A percentile compares a stretch with the other conserved stretches of the same genome.
These are phyloP conservation scores for Tremella fuciformis DNA, from an alignment of 768 basidiomycete species.

Conservation along the genomic window DNA sequence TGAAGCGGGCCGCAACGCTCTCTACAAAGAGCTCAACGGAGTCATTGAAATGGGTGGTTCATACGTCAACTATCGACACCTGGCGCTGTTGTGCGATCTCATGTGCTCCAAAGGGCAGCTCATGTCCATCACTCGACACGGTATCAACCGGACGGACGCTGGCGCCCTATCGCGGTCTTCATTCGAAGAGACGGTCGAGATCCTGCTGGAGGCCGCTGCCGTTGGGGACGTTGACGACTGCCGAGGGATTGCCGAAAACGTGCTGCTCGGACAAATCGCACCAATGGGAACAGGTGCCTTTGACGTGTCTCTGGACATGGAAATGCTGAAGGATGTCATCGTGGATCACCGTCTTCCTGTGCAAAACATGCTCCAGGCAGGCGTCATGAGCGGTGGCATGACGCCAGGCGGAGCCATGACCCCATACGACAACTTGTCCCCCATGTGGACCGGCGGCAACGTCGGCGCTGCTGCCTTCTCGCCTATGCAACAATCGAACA, in stretches of 20 bases:
- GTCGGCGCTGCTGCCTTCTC: conserved; percentile 90
- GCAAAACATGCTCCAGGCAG: conserved; percentile 47
- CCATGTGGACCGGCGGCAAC: conserved; percentile 75
- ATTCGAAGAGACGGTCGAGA: conserved; percentile 99
- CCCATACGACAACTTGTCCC: conserved; percentile 89
- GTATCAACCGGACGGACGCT: conserved; percentile 98
- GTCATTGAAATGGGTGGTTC: conserved; percentile 99
- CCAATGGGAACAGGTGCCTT: conserved; percentile 98
- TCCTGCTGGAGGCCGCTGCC: conserved; percentile 96
- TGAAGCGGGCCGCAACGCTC: conserved; percentile 90
- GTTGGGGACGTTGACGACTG: conserved; percentile 98
- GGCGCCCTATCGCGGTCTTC: conserved; percentile 98
- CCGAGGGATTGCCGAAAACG: conserved; percentile 97
- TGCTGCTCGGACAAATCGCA: conserved; percentile 99
- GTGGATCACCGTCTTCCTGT: conserved; percentile 79
- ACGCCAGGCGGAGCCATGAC: conserved; percentile 64
- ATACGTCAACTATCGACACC: conserved; percentile 97
- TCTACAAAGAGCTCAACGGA: conserved; percentile 86
- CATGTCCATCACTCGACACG: conserved; percentile 99
- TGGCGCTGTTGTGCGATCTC: conserved; percentile 91
- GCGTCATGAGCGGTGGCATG: conserved; percentile 46
- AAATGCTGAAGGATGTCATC: conserved; percentile 97
- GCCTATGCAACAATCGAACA: conserved; percentile 81
- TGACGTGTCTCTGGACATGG: conserved; percentile 91
- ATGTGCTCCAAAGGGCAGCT: conserved; percentile 94